Percentiles rank a stretch among this genome's conserved stretches.
Conservation (phyloP, 345 rosid genomes). For the Arabidopsis arenosa region DNA sequence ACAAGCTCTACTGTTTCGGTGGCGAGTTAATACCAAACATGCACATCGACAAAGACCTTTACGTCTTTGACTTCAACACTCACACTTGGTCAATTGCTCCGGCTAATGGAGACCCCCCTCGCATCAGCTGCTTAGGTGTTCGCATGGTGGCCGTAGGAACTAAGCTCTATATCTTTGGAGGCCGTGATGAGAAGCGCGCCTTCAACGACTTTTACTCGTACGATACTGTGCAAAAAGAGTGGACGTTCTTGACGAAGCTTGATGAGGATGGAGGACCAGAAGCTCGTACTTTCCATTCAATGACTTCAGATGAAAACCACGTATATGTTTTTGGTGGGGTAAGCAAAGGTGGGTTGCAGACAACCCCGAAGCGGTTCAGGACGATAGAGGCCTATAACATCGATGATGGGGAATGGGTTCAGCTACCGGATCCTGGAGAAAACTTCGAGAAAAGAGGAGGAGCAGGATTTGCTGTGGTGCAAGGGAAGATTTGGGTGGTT, state of each 20-base stretch:
- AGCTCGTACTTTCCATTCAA: slow-evolving; percentile 17
- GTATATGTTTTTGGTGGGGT: slow-evolving; percentile 22
- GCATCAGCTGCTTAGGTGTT: background rate
- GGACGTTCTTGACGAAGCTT: background rate
- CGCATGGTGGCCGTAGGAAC: slow-evolving; percentile 14
- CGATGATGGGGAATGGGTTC: background rate
- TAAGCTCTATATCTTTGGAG: slow-evolving; percentile 14
- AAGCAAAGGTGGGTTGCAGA: background rate
- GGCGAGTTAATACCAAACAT: slow-evolving; percentile 17
- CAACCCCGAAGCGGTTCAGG: background rate
- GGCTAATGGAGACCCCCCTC: slow-evolving; percentile 18
- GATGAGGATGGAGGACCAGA: background rate
- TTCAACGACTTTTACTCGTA: background rate
- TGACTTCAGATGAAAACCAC: background rate
- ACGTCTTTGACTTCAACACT: slow-evolving; percentile 35
- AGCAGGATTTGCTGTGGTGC: background rate
- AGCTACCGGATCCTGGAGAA: slow-evolving; percentile 23
- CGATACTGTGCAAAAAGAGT: background rate
- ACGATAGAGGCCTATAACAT: background rate
- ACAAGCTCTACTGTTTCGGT: slow-evolving; percentile 29
- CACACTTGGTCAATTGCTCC: slow-evolving; percentile 30
- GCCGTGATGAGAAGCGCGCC: background rate
- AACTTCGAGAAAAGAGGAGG: slow-evolving; percentile 12
- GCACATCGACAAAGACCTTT: slow-evolving; percentile 32
- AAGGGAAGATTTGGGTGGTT: slow-evolving; percentile 31